Percentiles rank a stretch among this genome's conserved stretches.
phyloP scores from a whole-genome alignment of 208 protist genomes.

The Balamuthia mandrillaris region DNA sequence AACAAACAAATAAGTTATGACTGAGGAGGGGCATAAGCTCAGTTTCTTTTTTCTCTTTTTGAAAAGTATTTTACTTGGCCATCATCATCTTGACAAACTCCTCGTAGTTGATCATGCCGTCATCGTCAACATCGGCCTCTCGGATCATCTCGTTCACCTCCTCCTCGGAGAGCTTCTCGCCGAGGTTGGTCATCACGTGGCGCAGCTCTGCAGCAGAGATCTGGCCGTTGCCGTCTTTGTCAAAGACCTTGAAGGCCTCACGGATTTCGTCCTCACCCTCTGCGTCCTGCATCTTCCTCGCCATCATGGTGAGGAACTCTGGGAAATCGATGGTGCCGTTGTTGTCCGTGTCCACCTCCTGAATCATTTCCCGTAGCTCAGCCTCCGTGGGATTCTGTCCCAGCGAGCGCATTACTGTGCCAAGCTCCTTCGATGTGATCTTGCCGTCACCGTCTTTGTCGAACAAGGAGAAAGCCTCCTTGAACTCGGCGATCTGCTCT shows the following conservation, averaged over 20 bases:
- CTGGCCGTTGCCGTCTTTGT: slow-evolving; percentile 66
- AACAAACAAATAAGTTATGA: too few species aligned
- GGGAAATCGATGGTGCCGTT: slow-evolving; percentile 97
- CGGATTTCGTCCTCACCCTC: slow-evolving; percentile 70
- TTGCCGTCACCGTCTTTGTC: slow-evolving; percentile 96
- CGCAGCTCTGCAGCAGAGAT: slow-evolving; percentile 75
- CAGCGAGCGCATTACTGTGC: slow-evolving; percentile 96
- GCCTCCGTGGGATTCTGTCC: slow-evolving; percentile 88
- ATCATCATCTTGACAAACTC: slow-evolving; percentile 80
- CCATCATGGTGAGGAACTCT: slow-evolving; percentile 71
- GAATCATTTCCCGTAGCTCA: slow-evolving; percentile 83
- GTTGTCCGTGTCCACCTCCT: slow-evolving; percentile 94
- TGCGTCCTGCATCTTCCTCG: slow-evolving; percentile 64
- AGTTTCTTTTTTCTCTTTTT: neutral
- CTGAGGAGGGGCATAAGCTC: neutral
- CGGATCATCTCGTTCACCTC: slow-evolving; percentile 81
- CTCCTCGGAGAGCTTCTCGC: slow-evolving; percentile 80
- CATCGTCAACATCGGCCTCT: slow-evolving; percentile 72
- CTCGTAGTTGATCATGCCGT: slow-evolving; percentile 78
- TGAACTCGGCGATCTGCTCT: slow-evolving; percentile 91
- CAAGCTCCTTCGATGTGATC: slow-evolving; percentile 95
- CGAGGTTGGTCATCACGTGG: slow-evolving; percentile 80
- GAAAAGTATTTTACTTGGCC: neutral
- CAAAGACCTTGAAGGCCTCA: slow-evolving; percentile 74
- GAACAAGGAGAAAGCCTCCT: slow-evolving; percentile 99